Evolutionary conservation across 371 early-diverging fungal species (phyloP), one percentile per base, ranked within the genome.

Genomic region (Synchytrium microbalum): DNA sequence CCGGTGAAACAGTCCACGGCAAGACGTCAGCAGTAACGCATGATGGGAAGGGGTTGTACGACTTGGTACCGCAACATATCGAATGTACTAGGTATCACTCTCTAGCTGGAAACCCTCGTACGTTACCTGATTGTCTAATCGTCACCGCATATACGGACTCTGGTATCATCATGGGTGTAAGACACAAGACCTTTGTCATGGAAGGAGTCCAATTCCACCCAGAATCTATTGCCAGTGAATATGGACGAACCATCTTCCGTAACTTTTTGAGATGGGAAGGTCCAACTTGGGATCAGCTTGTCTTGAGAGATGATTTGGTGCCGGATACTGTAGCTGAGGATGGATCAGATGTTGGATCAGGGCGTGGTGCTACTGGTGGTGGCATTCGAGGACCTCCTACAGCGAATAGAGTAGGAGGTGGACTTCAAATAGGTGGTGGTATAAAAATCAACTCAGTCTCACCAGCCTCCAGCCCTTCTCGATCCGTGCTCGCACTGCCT

Each of bases 201-300:
- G 96, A 95, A 77, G 96, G 98, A 62, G 92, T 97, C 2, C 98
- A 97, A 72, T 97, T 87, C 79, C 98, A 97, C 70, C 98, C 98
- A 0, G 98, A 97, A 77, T 89, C 90, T 75, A 92, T 97, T 59
- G 82, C 95, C 53, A 89, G 90, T 66, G 93, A 94, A 69, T 77
- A 92, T 67, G 98, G 98, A 16, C 83, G 84, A 67, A 77, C 72
- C 8, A 86, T 96, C 82, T 80, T 96, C 68, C 76, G 69, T 61
- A 95, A 95, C 80, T 97, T 97, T 70, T 79, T 97, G 73, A 72
- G 66, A 30, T 84, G 93, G 74, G 69, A 81, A 51, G 92, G 93
- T 28, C 95, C 95, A 59, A 81, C 71, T 28, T 97, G 98, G 98
- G 84, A 78, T 14, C 28, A 46, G 1, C 51, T 78, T 62, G 63